Conservation (phyloP, 2,329 filamentous ascomycete species). For the Ophiocordyceps robertsii region DNA sequence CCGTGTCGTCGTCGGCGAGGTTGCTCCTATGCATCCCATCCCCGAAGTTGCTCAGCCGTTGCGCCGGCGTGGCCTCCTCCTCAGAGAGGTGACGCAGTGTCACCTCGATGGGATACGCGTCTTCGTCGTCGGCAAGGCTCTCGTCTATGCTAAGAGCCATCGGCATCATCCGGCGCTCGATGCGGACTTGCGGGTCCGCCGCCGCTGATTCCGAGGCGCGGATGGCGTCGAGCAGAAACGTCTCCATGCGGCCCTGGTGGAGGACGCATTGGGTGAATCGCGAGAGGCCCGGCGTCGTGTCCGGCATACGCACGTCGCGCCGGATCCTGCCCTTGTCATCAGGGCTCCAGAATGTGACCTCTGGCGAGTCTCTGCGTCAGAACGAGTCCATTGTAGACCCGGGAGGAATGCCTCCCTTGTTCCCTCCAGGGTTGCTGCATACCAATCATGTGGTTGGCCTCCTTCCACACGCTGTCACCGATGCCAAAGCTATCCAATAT, state of each 20-base stretch:
- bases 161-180: slow-evolving; percentile 49
- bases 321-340: slow-evolving; percentile 40
- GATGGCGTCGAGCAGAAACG: slow-evolving; percentile 50
- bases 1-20: slow-evolving; percentile 41
- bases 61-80: slow-evolving; percentile 36
- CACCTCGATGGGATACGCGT: slow-evolving; percentile 48
- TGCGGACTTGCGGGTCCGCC: slow-evolving; percentile 20
- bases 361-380: not conserved
- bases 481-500: slow-evolving; percentile 64
- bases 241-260: slow-evolving; percentile 59
- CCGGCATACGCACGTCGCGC: slow-evolving; percentile 46
- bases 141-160: slow-evolving; percentile 41
- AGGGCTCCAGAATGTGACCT: slow-evolving; percentile 40
- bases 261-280: slow-evolving; percentile 53
- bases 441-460: slow-evolving; percentile 58
- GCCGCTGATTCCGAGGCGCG: slow-evolving; percentile 30
- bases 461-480: slow-evolving; percentile 48
- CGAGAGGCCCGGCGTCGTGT: slow-evolving; percentile 46
- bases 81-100: slow-evolving; percentile 42
- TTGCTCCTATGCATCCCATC: slow-evolving; percentile 49
- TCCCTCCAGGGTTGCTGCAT: slow-evolving; percentile 5
- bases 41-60: slow-evolving; percentile 15
- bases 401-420: no score
- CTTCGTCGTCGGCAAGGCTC: slow-evolving; percentile 28
- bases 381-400: no score